Evolutionary conservation across 208 protist species (phyloP).

Genomic region (Crithidia sp.): DNA sequence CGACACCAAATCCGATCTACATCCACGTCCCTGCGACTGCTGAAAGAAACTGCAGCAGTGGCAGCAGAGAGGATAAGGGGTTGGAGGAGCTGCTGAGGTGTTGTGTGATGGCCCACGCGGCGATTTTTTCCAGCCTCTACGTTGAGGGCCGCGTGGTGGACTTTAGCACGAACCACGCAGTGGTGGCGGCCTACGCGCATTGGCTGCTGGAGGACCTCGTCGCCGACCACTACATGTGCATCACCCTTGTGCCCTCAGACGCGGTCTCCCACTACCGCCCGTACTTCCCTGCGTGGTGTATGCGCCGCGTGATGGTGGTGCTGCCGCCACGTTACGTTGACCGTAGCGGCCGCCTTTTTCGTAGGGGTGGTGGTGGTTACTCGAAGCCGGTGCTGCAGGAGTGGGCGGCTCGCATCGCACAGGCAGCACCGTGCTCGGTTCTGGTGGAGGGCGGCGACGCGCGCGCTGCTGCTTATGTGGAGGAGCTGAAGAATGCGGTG

Average conservation of each 20-base stretch:
- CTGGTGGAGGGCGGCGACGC: constrained; percentile 37
- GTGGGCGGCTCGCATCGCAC: constrained; percentile 45
- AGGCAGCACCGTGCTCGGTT: constrained; percentile 61
- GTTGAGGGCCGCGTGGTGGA: constrained; percentile 68
- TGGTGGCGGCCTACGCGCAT: constrained; percentile 56
- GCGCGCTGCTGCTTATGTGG: constrained; percentile 15
- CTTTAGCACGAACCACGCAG: constrained; percentile 50
- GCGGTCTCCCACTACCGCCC: constrained; percentile 20
- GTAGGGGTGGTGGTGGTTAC: constrained; percentile 6
- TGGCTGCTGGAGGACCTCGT: constrained; percentile 68
- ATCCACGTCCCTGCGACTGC: constrained; percentile 28
- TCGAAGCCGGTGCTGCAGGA: constrained; percentile 4
- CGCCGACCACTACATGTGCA: constrained; percentile 38
- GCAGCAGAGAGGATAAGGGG: neutral
- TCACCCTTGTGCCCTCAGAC: constrained; percentile 8
- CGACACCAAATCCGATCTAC: constrained; percentile 51
- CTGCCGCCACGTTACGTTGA: constrained; percentile 38
- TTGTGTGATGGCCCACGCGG: constrained; percentile 74
- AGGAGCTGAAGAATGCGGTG: constrained; percentile 29
- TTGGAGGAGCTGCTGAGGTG: constrained; percentile 24
- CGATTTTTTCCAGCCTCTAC: constrained; percentile 71
- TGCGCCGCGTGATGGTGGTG: constrained; percentile 46
- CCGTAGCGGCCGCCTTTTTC: too few relatives aligned
- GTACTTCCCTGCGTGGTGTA: constrained; percentile 63
- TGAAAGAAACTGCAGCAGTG: neutral